Evolutionary conservation across 2,329 filamentous ascomycete species (phyloP), one percentile per base, ranked within the genome.

Genomic region (Aspergillus ustus): DNA sequence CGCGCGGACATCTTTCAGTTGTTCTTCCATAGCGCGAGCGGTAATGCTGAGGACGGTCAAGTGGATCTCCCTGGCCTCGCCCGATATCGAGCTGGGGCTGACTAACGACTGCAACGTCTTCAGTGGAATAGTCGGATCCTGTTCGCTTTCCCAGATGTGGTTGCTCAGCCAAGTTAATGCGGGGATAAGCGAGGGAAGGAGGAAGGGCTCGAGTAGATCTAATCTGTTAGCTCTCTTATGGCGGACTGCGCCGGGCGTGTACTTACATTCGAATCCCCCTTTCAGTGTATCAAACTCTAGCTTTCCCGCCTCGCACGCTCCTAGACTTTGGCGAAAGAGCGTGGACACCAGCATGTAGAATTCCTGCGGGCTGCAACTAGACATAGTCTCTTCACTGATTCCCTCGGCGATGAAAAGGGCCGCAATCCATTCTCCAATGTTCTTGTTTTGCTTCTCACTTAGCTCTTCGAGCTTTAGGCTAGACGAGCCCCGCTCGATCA

Each of bases 351-450:
- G 81, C 25, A 85, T 72, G 67, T 89, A 89, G 64, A 89, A 89
- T 45, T 88, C 84, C 57, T 88, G 86, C 1, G 87, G 87, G 45
- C 84, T 86, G 72, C 87, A 89, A 13, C 84, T 82, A 22, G 85
- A 84, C 80, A 88, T 87, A 2, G 87, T 83, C 61, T 89, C 87
- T 66, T 89, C 87, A 57, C 82, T 85, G 45, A 89, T 86, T 0
- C 84, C 84, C 70, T 89, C 86, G 2, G 85, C 84, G 44, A 87
- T 83, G 64, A 86, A 89, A 2, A 89, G 76, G 3, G 85, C 86
- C 50, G 82, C 83, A 34, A 89, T 82, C 87, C 87, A 89, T 31
- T 81, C 82, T 2, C 81, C 81, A 1, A 89, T 78, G 63, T 88
- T 83, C 52, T 82, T 83, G 61, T 78, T 81, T 67, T 87, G 84